Evolutionary conservation across 2,329 filamentous ascomycete species (phyloP).

Genomic region (Colletotrichum tofieldiae): DNA sequence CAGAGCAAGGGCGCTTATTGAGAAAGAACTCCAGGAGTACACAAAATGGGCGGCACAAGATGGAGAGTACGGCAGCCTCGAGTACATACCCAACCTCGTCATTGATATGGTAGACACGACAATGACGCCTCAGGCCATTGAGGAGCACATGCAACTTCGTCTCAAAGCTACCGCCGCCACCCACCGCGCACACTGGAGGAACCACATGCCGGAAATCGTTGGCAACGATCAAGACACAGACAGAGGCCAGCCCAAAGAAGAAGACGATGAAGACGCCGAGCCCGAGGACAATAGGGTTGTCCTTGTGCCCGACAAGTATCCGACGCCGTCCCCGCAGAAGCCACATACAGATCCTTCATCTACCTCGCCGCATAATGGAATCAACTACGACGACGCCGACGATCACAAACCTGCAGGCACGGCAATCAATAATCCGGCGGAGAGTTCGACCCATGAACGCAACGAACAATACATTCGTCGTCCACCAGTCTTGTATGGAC

Average conservation of each 20-base stretch:
- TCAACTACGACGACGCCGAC: background rate
- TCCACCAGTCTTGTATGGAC: constrained; percentile 60
- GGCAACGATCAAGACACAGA: background rate
- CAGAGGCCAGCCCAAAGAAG: background rate
- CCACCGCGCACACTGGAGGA: constrained; percentile 55
- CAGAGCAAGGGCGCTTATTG: constrained; percentile 53
- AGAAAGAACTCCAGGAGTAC: constrained; percentile 54
- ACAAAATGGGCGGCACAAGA: constrained; percentile 60
- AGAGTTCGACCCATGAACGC: no score
- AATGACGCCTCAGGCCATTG: constrained; percentile 50
- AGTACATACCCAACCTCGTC: constrained; percentile 57
- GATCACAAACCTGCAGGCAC: background rate
- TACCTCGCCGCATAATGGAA: background rate
- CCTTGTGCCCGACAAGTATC: constrained; percentile 40
- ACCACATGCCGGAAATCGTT: constrained; percentile 37
- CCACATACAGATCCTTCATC: background rate
- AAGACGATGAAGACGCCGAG: constrained; percentile 38
- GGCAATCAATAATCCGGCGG: background rate
- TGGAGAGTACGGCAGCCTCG: constrained; percentile 54
- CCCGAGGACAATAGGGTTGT: constrained; percentile 40
- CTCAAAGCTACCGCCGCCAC: constrained; percentile 55
- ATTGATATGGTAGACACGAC: constrained; percentile 54
- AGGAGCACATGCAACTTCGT: constrained; percentile 53
- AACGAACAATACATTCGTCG: constrained; percentile 10
- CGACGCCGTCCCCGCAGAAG: constrained; percentile 26